Base-by-base conservation (phyloP, 805 yeast species). In the Kuraishia piskuri region DNA sequence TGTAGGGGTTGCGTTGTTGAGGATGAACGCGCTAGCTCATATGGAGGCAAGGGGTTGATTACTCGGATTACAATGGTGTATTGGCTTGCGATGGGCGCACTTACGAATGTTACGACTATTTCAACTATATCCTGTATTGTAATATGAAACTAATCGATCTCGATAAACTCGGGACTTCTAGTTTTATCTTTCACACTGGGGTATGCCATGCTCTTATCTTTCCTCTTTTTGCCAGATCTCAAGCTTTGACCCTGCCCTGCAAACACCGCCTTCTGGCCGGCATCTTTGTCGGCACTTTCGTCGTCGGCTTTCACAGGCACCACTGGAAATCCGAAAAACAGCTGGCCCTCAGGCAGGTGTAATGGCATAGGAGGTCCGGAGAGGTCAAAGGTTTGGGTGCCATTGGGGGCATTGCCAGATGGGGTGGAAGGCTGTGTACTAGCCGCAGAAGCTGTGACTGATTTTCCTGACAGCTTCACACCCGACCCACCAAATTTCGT, bases 261-360 rank as follows among this genome's bases (percentile, higher is more conserved):
- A 63, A 80, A 89, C 53, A 64, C 62, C 40, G 40, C 40, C 12
- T 59, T 54, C 31, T 57, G 46, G 17, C 53, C 48, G 19, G 60
- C 60, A 0, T 60, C 59, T n/a, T 66, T 62, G 4, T 63, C 68
- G 2, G 63, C 40, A 7, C 67, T 72, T 1, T 63, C 71, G 4
- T 68, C 69, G 22, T 69, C 78, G 7, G 62, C 71, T 23, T 67
- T 71, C 23, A 76, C 77, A 2, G 79, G 78, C 20, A 75, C 73
- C 4, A 86, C 79, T 0, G 98, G 97, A 65, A 84, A 94, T 0
- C 99, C 99, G 66, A 94, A 91, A 64, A 94, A 94, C 14, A 94
- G 73, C 67, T 90, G 92, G 22, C 96, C 96, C 45, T 79, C 86
- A 0, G 96, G 95, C 46, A 94, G 71, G 5, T 74, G 68, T 53